Evolutionary conservation across 352 stramenopile species (phyloP).

Genomic region (Aphanomyces invadans): DNA sequence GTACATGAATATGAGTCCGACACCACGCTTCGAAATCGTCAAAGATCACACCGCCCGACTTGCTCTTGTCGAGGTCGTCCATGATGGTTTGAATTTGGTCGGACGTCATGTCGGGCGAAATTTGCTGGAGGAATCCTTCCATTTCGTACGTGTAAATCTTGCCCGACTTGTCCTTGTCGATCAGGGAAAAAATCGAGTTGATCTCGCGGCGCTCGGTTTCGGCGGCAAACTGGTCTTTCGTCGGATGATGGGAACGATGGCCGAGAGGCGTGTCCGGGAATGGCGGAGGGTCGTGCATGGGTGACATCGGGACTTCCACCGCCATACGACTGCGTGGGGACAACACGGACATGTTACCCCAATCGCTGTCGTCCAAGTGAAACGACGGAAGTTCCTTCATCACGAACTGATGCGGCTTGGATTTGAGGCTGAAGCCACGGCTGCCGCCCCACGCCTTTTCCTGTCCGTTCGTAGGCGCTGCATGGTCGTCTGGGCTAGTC

Average conservation of each 20-base stretch:
- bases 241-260: not conserved
- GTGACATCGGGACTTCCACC: constrained; percentile 12
- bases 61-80: constrained; percentile 37
- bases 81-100: constrained; percentile 51
- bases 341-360: not conserved
- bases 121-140: constrained; percentile 41
- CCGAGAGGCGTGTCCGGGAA: not conserved
- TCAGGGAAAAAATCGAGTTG: constrained; percentile 60
- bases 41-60: constrained; percentile 41
- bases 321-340: not conserved
- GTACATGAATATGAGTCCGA: constrained; percentile 49
- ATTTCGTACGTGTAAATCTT: constrained; percentile 54
- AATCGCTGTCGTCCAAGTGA: not conserved
- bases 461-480: no score
- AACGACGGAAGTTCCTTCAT: not conserved
- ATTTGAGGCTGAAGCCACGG: not conserved
- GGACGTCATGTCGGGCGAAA: constrained; percentile 58
- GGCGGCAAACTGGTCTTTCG: constrained; percentile 41
- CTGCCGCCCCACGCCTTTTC: not conserved
- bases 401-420: not conserved
- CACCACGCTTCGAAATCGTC: constrained; percentile 70
- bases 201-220: constrained; percentile 65
- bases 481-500: not conserved
- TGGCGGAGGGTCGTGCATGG: not conserved
- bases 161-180: constrained; percentile 46